Evolutionary conservation across 805 yeast genomes (phyloP).

Genomic region (Zygoascus ofunaensis): DNA sequence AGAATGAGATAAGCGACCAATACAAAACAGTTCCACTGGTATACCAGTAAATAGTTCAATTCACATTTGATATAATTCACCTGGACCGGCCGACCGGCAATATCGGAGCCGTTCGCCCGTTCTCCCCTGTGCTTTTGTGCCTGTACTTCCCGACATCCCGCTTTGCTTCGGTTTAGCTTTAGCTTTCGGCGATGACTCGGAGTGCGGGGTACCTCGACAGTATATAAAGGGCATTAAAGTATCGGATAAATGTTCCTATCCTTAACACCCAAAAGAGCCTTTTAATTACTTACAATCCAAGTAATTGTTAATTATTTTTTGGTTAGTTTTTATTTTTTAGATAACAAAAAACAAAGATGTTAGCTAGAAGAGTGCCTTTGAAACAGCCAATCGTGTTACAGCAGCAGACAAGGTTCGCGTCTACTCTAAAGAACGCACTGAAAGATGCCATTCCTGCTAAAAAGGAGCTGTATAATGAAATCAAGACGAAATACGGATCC

Average conservation of each 20-base stretch:
- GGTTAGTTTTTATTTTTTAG: not conserved
- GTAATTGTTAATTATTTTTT: too few species aligned
- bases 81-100: too few species aligned
- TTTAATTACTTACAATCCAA: too few species aligned
- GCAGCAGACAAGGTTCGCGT: constrained; percentile 9
- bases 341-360: not conserved
- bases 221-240: not conserved
- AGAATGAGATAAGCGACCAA: too few species aligned
- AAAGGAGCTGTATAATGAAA: constrained; percentile 32
- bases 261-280: too few species aligned
- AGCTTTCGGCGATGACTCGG: not conserved
- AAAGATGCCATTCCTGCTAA: constrained; percentile 37
- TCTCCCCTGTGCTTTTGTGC: not conserved
- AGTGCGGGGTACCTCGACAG: not conserved
- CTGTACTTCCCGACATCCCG: too few species aligned
- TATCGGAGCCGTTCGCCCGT: not conserved
- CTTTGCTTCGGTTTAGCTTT: too few species aligned
- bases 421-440: constrained; percentile 28
- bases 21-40: too few species aligned
- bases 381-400: not conserved
- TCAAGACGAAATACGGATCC: constrained; percentile 32
- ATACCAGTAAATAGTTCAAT: too few species aligned
- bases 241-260: not conserved
- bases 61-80: too few species aligned
- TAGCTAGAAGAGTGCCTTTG: not conserved